phyloP scores from a whole-genome alignment of 1,284 basidiomycete species.

The Calocybe gambosa region DNA sequence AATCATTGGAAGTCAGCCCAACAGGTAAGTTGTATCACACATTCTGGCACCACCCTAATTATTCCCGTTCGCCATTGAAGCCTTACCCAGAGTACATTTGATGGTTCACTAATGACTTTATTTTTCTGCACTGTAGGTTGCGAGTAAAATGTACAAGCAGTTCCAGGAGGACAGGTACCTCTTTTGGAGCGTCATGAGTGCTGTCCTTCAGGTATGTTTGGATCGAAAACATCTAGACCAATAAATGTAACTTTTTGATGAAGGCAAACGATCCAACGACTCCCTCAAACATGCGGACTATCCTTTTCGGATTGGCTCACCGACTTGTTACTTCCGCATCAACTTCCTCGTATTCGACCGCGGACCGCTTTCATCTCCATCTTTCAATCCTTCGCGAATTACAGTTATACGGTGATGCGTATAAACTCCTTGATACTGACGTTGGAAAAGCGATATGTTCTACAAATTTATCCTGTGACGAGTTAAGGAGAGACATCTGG shows the following conservation, averaged over 20 bases:
- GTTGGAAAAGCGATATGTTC: constrained; percentile 60
- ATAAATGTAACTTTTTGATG: constrained; percentile 5
- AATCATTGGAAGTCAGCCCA: constrained; percentile 78
- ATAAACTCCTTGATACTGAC: constrained; percentile 62
- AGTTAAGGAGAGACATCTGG: constrained; percentile 68
- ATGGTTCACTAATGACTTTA: constrained; percentile 1
- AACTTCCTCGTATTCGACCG: constrained; percentile 52
- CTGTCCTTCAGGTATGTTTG: constrained; percentile 64
- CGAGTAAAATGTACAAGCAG: constrained; percentile 73
- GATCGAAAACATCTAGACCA: not conserved
- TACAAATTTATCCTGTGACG: constrained; percentile 69
- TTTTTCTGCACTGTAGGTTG: constrained; percentile 36
- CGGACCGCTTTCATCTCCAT: constrained; percentile 75
- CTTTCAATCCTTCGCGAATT: constrained; percentile 67
- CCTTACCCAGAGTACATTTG: too few relatives aligned
- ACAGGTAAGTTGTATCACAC: constrained; percentile 41
- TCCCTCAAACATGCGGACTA: constrained; percentile 49
- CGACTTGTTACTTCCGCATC: constrained; percentile 56
- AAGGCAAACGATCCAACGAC: constrained; percentile 64
- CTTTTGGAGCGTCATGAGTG: constrained; percentile 78
- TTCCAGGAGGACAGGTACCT: constrained; percentile 75
- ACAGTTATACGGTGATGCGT: constrained; percentile 61
- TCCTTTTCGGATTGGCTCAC: constrained; percentile 69
- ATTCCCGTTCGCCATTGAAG: not conserved
- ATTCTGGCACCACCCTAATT: not conserved